Evolutionary conservation across 2,329 filamentous ascomycete genomes (phyloP).

Genomic region (Paradendryphiella salina): DNA sequence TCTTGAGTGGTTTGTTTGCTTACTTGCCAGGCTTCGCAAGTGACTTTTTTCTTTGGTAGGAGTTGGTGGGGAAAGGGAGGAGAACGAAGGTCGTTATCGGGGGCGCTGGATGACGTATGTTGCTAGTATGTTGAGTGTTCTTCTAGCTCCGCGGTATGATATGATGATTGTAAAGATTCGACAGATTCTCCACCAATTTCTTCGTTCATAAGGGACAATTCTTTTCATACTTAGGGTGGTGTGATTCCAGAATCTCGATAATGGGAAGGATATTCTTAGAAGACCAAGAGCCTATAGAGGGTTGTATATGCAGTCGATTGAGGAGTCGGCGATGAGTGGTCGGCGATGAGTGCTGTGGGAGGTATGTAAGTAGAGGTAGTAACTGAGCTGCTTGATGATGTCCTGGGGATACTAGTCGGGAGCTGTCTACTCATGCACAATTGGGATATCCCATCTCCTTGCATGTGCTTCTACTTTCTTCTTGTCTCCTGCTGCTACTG

Average conservation of each 20-base stretch:
- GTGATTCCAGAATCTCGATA: no score
- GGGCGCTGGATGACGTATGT: no score
- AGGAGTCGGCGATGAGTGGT: conserved; percentile 47
- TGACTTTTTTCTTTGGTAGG: no score
- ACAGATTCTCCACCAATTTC: no score
- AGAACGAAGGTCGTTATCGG: no score
- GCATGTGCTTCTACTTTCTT: conserved; percentile 55
- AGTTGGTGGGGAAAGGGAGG: no score
- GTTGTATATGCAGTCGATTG: conserved; percentile 51
- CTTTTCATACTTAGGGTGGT: no score
- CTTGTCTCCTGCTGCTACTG: conserved; percentile 57
- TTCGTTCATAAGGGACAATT: no score
- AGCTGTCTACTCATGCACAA: conserved; percentile 43
- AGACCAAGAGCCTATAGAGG: conserved; percentile 38
- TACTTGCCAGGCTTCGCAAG: neutral
- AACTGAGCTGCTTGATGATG: neutral
- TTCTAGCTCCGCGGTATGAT: no score
- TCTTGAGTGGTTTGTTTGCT: neutral
- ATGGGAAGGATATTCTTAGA: no score
- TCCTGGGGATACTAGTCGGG: neutral
- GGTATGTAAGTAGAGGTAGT: neutral
- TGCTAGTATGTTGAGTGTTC: no score
- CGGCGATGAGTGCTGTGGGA: conserved; percentile 43
- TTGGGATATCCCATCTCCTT: conserved; percentile 56
- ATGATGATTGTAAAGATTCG: no score